A percentile compares a stretch with the other conserved stretches of the same genome.
Evolutionary conservation across 306 rosid species (phyloP).

Genomic region (Castanea sativa): DNA sequence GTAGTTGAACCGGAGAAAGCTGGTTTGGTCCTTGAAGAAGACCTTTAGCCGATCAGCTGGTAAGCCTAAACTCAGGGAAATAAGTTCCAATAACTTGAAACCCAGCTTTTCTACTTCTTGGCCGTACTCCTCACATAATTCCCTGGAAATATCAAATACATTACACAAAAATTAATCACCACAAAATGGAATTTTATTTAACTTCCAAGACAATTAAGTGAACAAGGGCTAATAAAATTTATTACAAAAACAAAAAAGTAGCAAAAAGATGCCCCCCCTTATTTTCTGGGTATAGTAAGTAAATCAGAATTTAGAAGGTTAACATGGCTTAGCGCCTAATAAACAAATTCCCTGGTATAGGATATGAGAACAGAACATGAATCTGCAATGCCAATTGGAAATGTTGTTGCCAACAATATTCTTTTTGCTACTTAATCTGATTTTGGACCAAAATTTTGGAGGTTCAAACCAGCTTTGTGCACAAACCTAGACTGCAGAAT

Average conservation of each 20-base stretch:
- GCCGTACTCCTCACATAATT: constrained; percentile 42
- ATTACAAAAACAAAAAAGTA: neutral
- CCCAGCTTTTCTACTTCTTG: constrained; percentile 63
- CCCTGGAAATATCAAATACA: constrained; percentile 19
- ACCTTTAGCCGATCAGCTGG: constrained; percentile 38
- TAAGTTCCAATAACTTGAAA: constrained; percentile 49
- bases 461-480: neutral
- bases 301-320: too few species aligned
- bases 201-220: too few species aligned
- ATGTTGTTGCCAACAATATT: too few species aligned
- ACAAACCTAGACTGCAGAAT: too few species aligned
- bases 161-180: too few species aligned
- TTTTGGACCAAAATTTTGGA: neutral
- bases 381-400: too few species aligned
- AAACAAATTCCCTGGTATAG: too few species aligned
- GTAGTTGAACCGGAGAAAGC: constrained; percentile 52
- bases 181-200: too few species aligned
- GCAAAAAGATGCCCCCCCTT: neutral
- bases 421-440: too few species aligned
- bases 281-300: too few species aligned
- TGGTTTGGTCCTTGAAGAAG: constrained; percentile 55
- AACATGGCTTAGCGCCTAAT: too few species aligned
- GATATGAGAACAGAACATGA: too few species aligned
- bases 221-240: neutral
- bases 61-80: constrained; percentile 58